These are phyloP conservation scores for Aspergillus fischeri DNA, from an alignment of 2,329 filamentous ascomycete species.

Conservation along the genomic window DNA sequence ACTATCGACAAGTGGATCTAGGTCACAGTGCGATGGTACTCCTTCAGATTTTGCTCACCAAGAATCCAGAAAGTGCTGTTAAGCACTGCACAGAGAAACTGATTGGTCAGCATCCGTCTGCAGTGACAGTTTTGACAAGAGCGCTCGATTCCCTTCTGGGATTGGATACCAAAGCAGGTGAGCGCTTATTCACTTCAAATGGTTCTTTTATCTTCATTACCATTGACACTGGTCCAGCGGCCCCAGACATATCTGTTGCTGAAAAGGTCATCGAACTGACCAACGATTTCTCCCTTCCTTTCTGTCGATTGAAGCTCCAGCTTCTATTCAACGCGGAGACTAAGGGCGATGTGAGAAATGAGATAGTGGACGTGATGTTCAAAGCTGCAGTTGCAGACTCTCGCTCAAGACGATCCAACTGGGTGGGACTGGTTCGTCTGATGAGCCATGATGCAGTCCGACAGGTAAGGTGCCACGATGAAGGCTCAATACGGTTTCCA, in stretches of 20 bases:
- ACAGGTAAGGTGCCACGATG: conserved; percentile 24
- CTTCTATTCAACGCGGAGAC: conserved; percentile 34
- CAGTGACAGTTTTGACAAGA: conserved; percentile 24
- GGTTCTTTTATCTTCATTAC: neutral
- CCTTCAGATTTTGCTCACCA: conserved; percentile 32
- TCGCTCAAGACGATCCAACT: conserved; percentile 31
- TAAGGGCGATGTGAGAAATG: conserved; percentile 23
- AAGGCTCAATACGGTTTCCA: neutral
- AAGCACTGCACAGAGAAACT: conserved; percentile 29
- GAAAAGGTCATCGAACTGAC: conserved; percentile 34
- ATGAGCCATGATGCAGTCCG: conserved; percentile 36
- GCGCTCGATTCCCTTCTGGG: conserved; percentile 33
- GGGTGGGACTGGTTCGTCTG: conserved; percentile 37
- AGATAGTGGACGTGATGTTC: conserved; percentile 39
- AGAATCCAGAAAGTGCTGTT: conserved; percentile 26
- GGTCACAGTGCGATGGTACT: conserved; percentile 24
- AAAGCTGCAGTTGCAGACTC: conserved; percentile 35
- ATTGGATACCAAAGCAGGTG: conserved; percentile 18
- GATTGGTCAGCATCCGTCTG: conserved; percentile 22
- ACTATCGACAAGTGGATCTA: conserved; percentile 12
- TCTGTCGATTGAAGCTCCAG: conserved; percentile 41
- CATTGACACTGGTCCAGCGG: conserved; percentile 9
- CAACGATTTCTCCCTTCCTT: conserved; percentile 41
- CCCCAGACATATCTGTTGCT: conserved; percentile 24
- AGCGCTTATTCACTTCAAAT: neutral